phyloP scores from a whole-genome alignment of 108 stramenopile species.

The Aureococcus anophagefferens region DNA sequence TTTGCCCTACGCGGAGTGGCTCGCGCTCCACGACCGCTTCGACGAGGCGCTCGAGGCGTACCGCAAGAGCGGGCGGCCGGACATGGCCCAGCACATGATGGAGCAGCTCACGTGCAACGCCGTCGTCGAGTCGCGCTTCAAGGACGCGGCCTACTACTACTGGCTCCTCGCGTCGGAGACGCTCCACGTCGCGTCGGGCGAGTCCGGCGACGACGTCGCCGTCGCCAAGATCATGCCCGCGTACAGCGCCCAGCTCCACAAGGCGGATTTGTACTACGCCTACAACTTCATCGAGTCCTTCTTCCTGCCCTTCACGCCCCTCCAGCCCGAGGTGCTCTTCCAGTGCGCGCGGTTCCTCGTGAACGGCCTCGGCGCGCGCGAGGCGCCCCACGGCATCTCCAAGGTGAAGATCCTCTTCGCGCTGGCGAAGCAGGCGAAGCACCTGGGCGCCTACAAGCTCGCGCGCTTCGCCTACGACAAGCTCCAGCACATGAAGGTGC shows the following conservation, averaged over 20 bases:
- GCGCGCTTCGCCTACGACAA: conserved; percentile 48
- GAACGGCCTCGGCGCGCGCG: conserved; percentile 34
- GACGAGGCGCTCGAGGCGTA: conserved; percentile 50
- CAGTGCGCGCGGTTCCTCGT: conserved; percentile 46
- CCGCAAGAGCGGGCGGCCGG: conserved; percentile 36
- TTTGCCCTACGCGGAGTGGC: conserved; percentile 52
- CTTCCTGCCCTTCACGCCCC: conserved; percentile 47
- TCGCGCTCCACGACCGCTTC: conserved; percentile 46
- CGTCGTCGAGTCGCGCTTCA: conserved; percentile 39
- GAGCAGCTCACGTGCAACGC: conserved; percentile 40
- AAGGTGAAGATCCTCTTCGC: conserved; percentile 49
- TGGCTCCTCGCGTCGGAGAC: conserved; percentile 32
- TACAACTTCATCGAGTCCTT: conserved; percentile 40
- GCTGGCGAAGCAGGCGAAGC: conserved; percentile 46
- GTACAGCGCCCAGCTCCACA: conserved; percentile 15
- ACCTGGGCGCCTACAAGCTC: conserved; percentile 51
- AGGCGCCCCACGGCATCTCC: conserved; percentile 46
- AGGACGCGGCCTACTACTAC: conserved; percentile 51
- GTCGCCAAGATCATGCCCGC: neutral
- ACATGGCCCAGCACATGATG: conserved; percentile 32
- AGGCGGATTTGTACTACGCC: conserved; percentile 54
- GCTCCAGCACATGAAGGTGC: conserved; percentile 36
- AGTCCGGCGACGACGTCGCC: conserved; percentile 10
- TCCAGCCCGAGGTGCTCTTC: conserved; percentile 51
- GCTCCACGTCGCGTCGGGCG: conserved; percentile 6